Conservation (phyloP, 352 stramenopile species). For the Stephanocyclus meneghinianus region DNA sequence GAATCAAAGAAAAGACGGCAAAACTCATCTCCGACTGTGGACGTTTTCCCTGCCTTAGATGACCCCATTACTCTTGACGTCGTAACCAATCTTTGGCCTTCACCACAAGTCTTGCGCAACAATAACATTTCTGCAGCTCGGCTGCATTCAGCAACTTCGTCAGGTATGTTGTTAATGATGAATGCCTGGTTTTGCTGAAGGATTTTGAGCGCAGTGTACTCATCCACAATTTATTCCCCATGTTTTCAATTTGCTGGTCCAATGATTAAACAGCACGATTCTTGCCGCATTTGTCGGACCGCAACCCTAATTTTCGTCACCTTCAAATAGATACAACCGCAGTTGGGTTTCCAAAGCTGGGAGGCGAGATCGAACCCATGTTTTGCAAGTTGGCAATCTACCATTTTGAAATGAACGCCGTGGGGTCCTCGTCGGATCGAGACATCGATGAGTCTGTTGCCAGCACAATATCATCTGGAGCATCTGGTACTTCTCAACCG, state of each 20-base stretch:
- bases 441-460: constrained; percentile 40
- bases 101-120: constrained; percentile 40
- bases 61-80: constrained; percentile 62
- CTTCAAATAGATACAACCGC: constrained; percentile 83
- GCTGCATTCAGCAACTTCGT: constrained; percentile 72
- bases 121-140: constrained; percentile 56
- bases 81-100: constrained; percentile 60
- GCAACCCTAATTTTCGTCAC: constrained; percentile 69
- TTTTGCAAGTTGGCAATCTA: constrained; percentile 82
- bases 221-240: background rate
- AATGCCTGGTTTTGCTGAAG: background rate
- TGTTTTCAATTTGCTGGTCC: background rate
- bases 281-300: constrained; percentile 80
- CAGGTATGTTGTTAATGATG: background rate
- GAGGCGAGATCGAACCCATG: constrained; percentile 78
- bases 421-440: constrained; percentile 16
- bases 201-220: background rate
- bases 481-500: constrained; percentile 32
- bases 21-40: constrained; percentile 14
- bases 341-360: constrained; percentile 77
- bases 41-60: constrained; percentile 54
- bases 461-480: constrained; percentile 23
- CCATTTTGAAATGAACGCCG: constrained; percentile 75
- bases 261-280: constrained; percentile 52
- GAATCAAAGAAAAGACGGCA: background rate